Conservation (phyloP, 2,329 filamentous ascomycete species). For the Thielaviopsis euricoi region DNA sequence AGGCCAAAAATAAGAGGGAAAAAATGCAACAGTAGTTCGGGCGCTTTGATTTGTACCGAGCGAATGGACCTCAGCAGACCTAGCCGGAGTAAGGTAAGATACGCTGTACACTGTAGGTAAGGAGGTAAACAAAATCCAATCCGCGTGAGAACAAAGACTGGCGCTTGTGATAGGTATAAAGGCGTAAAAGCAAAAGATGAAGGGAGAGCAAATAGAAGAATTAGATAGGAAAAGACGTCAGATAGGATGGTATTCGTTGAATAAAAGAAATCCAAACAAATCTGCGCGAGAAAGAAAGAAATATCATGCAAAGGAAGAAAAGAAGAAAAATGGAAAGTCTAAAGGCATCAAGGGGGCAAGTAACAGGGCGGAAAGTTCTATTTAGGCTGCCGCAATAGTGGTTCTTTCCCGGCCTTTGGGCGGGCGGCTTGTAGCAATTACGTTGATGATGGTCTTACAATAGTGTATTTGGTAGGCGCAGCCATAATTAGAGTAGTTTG, state of each 20-base stretch:
- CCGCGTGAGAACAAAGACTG: too few relatives aligned
- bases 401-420: neutral
- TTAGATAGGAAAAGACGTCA: too few relatives aligned
- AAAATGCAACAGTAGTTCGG: neutral
- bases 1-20: neutral
- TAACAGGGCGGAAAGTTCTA: neutral
- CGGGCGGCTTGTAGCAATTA: neutral
- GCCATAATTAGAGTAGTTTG: too few relatives aligned
- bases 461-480: too few relatives aligned
- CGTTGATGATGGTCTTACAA: too few relatives aligned
- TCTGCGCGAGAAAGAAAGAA: neutral
- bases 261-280: neutral
- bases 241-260: too few relatives aligned
- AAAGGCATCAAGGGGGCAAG: neutral
- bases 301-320: neutral
- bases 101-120: neutral
- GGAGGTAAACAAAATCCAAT: neutral
- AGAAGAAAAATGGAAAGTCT: neutral
- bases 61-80: neutral
- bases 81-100: neutral
- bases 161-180: neutral
- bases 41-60: neutral
- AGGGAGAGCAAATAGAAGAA: constrained; percentile 2
- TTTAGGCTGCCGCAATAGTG: neutral
- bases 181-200: neutral